These are phyloP conservation scores for Leccinum insolens DNA, from an alignment of 1,284 basidiomycete genomes.

Conservation along the genomic window DNA sequence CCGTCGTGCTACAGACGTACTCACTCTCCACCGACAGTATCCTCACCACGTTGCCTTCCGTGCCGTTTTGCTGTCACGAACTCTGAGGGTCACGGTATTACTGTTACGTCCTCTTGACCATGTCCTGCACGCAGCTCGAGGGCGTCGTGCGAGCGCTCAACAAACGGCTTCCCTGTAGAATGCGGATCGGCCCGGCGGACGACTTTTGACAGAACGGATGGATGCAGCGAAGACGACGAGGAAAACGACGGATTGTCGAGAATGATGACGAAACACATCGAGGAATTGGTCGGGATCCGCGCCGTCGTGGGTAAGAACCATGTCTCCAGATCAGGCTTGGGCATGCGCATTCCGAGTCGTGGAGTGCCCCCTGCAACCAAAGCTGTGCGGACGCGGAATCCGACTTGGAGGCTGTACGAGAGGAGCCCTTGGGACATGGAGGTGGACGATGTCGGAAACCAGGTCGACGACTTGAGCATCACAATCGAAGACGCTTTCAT, in stretches of 20 bases:
- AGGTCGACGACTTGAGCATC: constrained; percentile 2
- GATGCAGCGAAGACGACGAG: constrained; percentile 3
- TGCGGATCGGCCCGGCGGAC: constrained; percentile 45
- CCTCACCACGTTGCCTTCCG: constrained; percentile 51
- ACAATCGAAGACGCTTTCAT: constrained; percentile 20
- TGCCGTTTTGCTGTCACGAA: constrained; percentile 65
- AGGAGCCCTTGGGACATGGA: constrained; percentile 29
- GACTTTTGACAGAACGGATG: constrained; percentile 14
- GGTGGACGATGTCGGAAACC: constrained; percentile 11
- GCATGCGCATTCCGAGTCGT: constrained; percentile 3
- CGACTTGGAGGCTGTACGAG: constrained; percentile 23
- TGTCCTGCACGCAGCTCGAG: constrained; percentile 50
- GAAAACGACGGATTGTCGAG: constrained; percentile 24
- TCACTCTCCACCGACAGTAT: constrained; percentile 51
- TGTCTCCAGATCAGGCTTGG: constrained; percentile 18
- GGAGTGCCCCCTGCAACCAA: constrained; percentile 31
- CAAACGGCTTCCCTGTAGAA: constrained; percentile 45
- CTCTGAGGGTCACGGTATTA: no score
- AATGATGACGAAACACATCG: constrained; percentile 48
- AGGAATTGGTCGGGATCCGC: constrained; percentile 55
- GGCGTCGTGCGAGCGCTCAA: constrained; percentile 50
- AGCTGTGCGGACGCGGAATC: constrained; percentile 25
- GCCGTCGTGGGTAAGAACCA: constrained; percentile 28
- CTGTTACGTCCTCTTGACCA: constrained; percentile 40
- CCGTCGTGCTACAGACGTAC: constrained; percentile 53